phyloP scores from a whole-genome alignment of 768 basidiomycete species.

The Lentinus brumalis region DNA sequence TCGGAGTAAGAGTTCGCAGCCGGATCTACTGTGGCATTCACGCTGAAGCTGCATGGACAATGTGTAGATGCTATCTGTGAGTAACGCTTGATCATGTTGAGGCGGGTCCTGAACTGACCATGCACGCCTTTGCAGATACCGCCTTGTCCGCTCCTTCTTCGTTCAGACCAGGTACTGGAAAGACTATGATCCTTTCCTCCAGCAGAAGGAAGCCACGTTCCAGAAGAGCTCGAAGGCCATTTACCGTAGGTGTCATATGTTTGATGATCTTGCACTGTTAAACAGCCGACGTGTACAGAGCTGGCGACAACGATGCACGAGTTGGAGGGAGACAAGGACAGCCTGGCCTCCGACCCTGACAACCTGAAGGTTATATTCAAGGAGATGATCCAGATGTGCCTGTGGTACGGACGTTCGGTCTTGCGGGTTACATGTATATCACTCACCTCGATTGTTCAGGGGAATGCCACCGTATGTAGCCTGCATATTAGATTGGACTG shows the following conservation, averaged over 20 bases:
- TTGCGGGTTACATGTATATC: background rate
- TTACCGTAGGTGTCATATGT: slow-evolving; percentile 52
- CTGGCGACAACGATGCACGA: slow-evolving; percentile 75
- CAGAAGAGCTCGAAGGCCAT: slow-evolving; percentile 76
- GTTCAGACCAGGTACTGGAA: slow-evolving; percentile 69
- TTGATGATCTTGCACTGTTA: background rate
- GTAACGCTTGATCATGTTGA: background rate
- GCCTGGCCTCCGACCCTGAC: slow-evolving; percentile 46
- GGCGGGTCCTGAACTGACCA: background rate
- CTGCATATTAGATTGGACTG: slow-evolving; percentile 1
- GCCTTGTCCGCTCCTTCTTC: slow-evolving; percentile 76
- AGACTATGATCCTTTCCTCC: slow-evolving; percentile 79
- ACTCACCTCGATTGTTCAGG: slow-evolving; percentile 45
- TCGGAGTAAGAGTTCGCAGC: slow-evolving; percentile 67
- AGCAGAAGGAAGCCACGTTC: slow-evolving; percentile 82
- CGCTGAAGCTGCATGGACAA: background rate
- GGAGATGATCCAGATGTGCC: slow-evolving; percentile 89
- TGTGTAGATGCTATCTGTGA: slow-evolving; percentile 21
- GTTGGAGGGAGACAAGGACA: slow-evolving; percentile 52
- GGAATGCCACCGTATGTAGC: slow-evolving; percentile 80
- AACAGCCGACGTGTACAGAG: slow-evolving; percentile 41
- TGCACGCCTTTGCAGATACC: slow-evolving; percentile 59
- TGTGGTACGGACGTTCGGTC: slow-evolving; percentile 49
- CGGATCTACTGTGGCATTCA: background rate
- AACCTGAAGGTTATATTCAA: slow-evolving; percentile 68